Percentiles rank a stretch among this genome's conserved stretches.
These are phyloP conservation scores for Phytophthora sp. DNA, from an alignment of 352 stramenopile species.

Conservation along the genomic window DNA sequence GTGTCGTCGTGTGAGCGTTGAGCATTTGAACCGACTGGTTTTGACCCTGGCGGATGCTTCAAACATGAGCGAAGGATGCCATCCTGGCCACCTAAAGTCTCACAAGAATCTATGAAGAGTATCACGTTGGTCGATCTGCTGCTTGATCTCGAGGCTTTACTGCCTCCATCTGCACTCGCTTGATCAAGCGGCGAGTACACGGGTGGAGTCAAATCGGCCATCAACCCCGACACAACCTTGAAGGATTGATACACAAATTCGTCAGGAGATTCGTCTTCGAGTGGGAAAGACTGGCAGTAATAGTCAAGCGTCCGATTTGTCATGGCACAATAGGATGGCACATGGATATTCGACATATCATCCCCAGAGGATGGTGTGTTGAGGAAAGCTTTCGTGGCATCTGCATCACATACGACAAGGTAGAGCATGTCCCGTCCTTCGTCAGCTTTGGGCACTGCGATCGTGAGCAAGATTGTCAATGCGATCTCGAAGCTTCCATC, in stretches of 20 bases:
- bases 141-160: background rate
- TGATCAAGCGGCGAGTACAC: constrained; percentile 6
- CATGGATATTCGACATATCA: constrained; percentile 6
- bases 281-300: constrained; percentile 54
- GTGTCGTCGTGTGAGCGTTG: background rate
- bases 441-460: constrained; percentile 33
- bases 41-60: constrained; percentile 14
- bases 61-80: constrained; percentile 64
- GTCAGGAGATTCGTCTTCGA: constrained; percentile 45
- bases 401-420: constrained; percentile 50
- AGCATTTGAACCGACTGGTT: background rate
- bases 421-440: constrained; percentile 53
- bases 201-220: constrained; percentile 1
- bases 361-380: background rate
- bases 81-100: constrained; percentile 48
- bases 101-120: constrained; percentile 64
- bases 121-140: constrained; percentile 27
- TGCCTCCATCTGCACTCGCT: background rate
- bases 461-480: constrained; percentile 46
- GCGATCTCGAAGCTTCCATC: constrained; percentile 52
- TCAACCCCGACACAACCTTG: constrained; percentile 32
- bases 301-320: constrained; percentile 55
- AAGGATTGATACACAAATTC: constrained; percentile 47
- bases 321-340: constrained; percentile 55
- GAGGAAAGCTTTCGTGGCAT: constrained; percentile 26